Evolutionary conservation across 1,139 yeast genomes (phyloP).

Genomic region (Saccharomyces hybrid): DNA sequence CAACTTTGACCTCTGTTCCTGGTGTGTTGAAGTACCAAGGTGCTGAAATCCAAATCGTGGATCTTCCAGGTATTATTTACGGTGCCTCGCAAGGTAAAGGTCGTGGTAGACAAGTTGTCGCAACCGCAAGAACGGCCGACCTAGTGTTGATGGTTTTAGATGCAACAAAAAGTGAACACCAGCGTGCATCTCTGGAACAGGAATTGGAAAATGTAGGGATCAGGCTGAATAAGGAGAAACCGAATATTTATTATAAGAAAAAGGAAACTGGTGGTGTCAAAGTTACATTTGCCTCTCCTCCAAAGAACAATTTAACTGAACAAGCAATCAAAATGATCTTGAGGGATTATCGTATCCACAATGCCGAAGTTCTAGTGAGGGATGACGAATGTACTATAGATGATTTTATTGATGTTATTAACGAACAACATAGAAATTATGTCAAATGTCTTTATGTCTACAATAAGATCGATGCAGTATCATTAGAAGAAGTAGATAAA

Average conservation of each 20-base stretch:
- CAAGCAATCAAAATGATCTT: slow-evolving; percentile 68
- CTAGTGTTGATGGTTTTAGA: slow-evolving; percentile 88
- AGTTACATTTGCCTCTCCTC: slow-evolving; percentile 72
- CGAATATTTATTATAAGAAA: slow-evolving; percentile 69
- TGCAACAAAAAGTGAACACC: slow-evolving; percentile 89
- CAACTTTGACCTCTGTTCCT: slow-evolving; percentile 93
- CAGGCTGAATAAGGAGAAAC: slow-evolving; percentile 70
- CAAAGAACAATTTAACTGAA: slow-evolving; percentile 65
- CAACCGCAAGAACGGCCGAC: slow-evolving; percentile 94
- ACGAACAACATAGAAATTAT: slow-evolving; percentile 79
- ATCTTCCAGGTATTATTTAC: slow-evolving; percentile 92
- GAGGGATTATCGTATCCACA: slow-evolving; percentile 83
- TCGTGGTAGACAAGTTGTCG: slow-evolving; percentile 92
- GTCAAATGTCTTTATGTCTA: slow-evolving; percentile 89
- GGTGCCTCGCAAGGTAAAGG: slow-evolving; percentile 98
- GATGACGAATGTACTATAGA: slow-evolving; percentile 89
- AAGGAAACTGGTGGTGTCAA: slow-evolving; percentile 92
- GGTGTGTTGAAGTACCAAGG: slow-evolving; percentile 93
- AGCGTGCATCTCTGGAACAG: slow-evolving; percentile 73
- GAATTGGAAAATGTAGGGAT: slow-evolving; percentile 94
- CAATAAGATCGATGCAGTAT: slow-evolving; percentile 92
- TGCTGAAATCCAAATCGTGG: slow-evolving; percentile 93
- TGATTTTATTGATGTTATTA: slow-evolving; percentile 87
- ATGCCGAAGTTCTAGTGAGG: slow-evolving; percentile 84
- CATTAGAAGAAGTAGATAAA: slow-evolving; percentile 88